Conservation (phyloP, 352 stramenopile species). For the Phytophthora constricta region DNA sequence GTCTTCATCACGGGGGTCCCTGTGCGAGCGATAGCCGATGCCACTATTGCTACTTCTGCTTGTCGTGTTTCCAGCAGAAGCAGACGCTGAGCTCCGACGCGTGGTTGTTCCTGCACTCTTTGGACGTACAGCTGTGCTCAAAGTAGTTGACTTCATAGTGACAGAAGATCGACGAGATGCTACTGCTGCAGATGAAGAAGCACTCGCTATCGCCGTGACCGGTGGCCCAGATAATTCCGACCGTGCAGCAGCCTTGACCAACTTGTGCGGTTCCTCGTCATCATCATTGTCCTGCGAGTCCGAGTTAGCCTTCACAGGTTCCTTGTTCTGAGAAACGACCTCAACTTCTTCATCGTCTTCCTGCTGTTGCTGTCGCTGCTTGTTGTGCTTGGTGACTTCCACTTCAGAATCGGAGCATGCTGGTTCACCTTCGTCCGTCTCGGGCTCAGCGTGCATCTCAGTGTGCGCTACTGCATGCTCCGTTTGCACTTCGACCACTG, state of each 20-base stretch:
- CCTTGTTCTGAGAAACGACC: constrained; percentile 10
- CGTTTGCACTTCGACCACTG: constrained; percentile 14
- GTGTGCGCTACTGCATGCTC: constrained; percentile 1
- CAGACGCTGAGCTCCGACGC: constrained; percentile 17
- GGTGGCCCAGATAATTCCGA: constrained; percentile 16
- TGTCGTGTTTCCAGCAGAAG: constrained; percentile 7
- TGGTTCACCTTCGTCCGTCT: constrained; percentile 48
- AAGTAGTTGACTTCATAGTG: constrained; percentile 11
- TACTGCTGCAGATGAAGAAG: background rate
- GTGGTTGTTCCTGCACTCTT: constrained; percentile 48
- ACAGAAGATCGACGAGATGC: constrained; percentile 27
- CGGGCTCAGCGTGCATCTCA: constrained; percentile 32
- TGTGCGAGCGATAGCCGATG: constrained; percentile 32
- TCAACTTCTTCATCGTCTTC: constrained; percentile 28
- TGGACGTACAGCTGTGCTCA: constrained; percentile 46
- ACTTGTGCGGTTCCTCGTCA: constrained; percentile 45
- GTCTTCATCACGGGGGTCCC: constrained; percentile 41
- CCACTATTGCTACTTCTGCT: constrained; percentile 15
- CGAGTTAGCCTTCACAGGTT: constrained; percentile 1
- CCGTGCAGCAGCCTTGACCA: constrained; percentile 46
- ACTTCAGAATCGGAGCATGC: constrained; percentile 40
- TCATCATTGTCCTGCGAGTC: constrained; percentile 33
- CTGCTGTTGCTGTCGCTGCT: constrained; percentile 28
- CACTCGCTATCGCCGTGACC: background rate
- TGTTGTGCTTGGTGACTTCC: constrained; percentile 23